These are phyloP conservation scores for Daedaleopsis sinensis DNA, from an alignment of 768 basidiomycete species.

Conservation along the genomic window DNA sequence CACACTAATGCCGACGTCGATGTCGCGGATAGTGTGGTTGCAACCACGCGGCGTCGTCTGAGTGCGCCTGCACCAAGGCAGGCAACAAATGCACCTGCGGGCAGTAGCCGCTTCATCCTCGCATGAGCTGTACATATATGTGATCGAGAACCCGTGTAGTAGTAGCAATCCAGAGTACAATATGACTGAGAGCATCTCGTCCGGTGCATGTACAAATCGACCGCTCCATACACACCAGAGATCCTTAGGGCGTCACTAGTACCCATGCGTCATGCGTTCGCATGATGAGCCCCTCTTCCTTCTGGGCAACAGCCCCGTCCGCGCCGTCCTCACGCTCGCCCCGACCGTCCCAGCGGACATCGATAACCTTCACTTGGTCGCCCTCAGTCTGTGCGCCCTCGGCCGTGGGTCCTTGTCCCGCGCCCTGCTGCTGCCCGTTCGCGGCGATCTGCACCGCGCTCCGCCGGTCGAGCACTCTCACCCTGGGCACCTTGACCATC, in stretches of 20 bases:
- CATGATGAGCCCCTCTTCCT: background rate
- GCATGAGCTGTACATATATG: no score
- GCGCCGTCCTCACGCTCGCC: slow-evolving; percentile 44
- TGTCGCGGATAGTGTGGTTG: slow-evolving; percentile 9
- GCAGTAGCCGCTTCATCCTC: background rate
- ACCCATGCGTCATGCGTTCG: slow-evolving; percentile 7
- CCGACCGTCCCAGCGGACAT: slow-evolving; percentile 38
- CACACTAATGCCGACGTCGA: background rate
- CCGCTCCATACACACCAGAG: no score
- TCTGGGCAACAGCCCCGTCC: background rate
- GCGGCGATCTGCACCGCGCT: slow-evolving; percentile 33
- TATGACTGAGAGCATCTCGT: no score
- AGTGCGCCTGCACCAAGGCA: slow-evolving; percentile 14
- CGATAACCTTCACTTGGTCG: slow-evolving; percentile 56
- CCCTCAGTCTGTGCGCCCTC: slow-evolving; percentile 42
- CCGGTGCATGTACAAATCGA: no score
- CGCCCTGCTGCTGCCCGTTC: slow-evolving; percentile 10
- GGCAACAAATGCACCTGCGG: slow-evolving; percentile 14
- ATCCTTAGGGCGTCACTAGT: slow-evolving; percentile 4
- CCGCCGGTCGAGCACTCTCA: slow-evolving; percentile 61
- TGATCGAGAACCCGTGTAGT: background rate
- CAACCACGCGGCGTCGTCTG: background rate
- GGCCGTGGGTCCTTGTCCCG: slow-evolving; percentile 28
- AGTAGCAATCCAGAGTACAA: background rate
- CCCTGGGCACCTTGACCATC: slow-evolving; percentile 58